Percentiles rank a stretch among this genome's conserved stretches.
Conservation (phyloP, 2,329 filamentous ascomycete genomes). For the Metarhizium brunneum region DNA sequence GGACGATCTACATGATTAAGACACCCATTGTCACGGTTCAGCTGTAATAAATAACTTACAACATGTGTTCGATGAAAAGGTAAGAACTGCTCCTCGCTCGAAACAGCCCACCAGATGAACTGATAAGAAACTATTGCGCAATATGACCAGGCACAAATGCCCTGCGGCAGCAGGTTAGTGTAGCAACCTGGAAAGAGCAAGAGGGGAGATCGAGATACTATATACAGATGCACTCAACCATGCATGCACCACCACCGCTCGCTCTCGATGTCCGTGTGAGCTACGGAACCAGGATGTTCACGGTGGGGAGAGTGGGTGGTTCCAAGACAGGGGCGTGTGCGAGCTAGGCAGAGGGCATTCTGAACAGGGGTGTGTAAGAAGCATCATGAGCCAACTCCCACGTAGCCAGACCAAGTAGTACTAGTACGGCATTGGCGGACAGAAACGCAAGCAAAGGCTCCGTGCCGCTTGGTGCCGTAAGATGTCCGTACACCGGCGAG, state of each 20-base stretch:
- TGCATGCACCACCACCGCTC: background rate
- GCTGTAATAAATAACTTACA: background rate
- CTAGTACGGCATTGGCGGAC: background rate
- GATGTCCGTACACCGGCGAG: background rate
- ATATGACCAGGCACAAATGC: conserved; percentile 4
- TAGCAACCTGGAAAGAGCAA: too few species aligned
- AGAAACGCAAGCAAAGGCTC: background rate
- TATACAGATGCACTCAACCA: background rate
- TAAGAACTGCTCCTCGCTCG: background rate
- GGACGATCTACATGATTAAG: background rate
- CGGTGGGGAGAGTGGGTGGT: background rate
- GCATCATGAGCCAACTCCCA: too few species aligned
- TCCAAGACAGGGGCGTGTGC: background rate
- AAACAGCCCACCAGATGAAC: background rate
- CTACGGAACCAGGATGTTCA: background rate
- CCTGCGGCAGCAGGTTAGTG: conserved; percentile 5
- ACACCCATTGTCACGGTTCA: background rate
- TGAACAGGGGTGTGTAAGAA: too few species aligned
- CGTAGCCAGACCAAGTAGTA: background rate
- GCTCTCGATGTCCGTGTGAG: background rate
- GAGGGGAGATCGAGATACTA: conserved; percentile 6
- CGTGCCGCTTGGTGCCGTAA: background rate
- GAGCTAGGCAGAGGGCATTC: background rate
- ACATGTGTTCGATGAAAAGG: background rate
- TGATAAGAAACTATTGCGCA: background rate